A percentile compares a stretch with the other conserved stretches of the same genome.
phyloP scores from a whole-genome alignment of 2,329 filamentous ascomycete genomes.

The Pyrenochaeta sp. region DNA sequence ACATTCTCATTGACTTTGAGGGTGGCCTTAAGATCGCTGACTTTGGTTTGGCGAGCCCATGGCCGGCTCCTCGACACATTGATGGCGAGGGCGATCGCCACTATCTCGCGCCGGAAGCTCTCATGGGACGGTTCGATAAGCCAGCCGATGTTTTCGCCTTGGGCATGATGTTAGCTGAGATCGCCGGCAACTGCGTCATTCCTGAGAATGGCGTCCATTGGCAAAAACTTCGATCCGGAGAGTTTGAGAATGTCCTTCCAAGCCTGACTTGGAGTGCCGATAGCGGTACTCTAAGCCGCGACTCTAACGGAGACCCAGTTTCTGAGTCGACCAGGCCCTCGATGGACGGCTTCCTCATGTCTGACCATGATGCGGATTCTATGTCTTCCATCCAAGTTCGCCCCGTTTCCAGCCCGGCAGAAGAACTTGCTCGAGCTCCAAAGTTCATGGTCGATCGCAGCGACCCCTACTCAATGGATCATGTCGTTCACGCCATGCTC shows the following conservation, averaged over 20 bases:
- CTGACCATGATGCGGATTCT: conserved; percentile 48
- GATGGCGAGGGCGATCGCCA: conserved; percentile 95
- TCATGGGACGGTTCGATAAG: conserved; percentile 85
- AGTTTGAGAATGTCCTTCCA: conserved; percentile 82
- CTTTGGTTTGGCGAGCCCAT: conserved; percentile 81
- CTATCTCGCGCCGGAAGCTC: conserved; percentile 93
- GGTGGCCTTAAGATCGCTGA: conserved; percentile 85
- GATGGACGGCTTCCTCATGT: conserved; percentile 38
- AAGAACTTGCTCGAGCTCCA: conserved; percentile 73
- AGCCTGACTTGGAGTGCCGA: conserved; percentile 82
- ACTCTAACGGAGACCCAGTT: conserved; percentile 63
- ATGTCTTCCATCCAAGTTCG: conserved; percentile 47
- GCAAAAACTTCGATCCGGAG: conserved; percentile 87
- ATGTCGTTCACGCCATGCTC: conserved; percentile 88
- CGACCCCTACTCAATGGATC: conserved; percentile 79
- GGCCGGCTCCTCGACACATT: conserved; percentile 77
- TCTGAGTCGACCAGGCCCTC: conserved; percentile 25
- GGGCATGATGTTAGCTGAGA: conserved; percentile 92
- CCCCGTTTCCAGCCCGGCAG: conserved; percentile 35
- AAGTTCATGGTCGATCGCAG: conserved; percentile 84
- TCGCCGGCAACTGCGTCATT: conserved; percentile 90
- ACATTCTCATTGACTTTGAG: conserved; percentile 82
- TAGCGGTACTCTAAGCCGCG: conserved; percentile 70
- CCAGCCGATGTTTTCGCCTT: conserved; percentile 93
- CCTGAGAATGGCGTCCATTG: conserved; percentile 92